These are phyloP conservation scores for Dichotomocladium elegans DNA, from an alignment of 371 early-diverging fungal genomes.

Conservation along the genomic window DNA sequence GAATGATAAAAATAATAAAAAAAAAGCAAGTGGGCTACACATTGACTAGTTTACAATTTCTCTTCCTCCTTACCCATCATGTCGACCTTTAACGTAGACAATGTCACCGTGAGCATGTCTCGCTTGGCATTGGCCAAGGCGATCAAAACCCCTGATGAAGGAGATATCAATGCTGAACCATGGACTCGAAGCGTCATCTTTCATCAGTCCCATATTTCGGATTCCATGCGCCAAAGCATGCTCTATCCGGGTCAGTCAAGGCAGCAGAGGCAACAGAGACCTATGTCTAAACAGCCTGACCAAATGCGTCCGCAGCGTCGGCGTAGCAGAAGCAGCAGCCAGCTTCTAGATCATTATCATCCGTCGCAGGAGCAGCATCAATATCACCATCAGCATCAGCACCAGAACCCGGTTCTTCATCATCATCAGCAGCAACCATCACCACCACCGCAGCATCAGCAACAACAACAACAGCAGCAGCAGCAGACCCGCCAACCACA, in stretches of 20 bases:
- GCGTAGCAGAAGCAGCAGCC: slow-evolving; percentile 1
- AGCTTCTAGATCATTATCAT: slow-evolving; percentile 1
- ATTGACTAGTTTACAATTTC: neutral
- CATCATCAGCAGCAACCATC: slow-evolving; percentile 14
- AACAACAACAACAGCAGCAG: slow-evolving; percentile 7
- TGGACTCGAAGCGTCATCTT: slow-evolving; percentile 47
- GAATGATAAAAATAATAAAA: neutral
- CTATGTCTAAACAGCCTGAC: neutral
- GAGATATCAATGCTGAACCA: slow-evolving; percentile 29
- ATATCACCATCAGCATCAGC: neutral
- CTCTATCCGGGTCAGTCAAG: slow-evolving; percentile 14
- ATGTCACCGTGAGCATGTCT: slow-evolving; percentile 42
- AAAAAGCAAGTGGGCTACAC: neutral
- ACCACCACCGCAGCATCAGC: slow-evolving; percentile 5
- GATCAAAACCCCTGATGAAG: slow-evolving; percentile 44
- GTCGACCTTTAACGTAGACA: slow-evolving; percentile 26
- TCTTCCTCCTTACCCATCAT: slow-evolving; percentile 9
- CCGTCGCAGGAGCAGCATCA: neutral
- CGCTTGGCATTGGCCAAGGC: slow-evolving; percentile 46
- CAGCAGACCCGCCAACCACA: neutral
- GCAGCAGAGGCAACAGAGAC: neutral
- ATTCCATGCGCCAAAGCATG: slow-evolving; percentile 28
- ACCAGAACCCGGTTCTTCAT: slow-evolving; percentile 3
- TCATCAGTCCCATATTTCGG: slow-evolving; percentile 40
- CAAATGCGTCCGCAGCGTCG: no score